Base-by-base conservation (phyloP, 2,329 filamentous ascomycete species). In the Monosporascus sp. region DNA sequence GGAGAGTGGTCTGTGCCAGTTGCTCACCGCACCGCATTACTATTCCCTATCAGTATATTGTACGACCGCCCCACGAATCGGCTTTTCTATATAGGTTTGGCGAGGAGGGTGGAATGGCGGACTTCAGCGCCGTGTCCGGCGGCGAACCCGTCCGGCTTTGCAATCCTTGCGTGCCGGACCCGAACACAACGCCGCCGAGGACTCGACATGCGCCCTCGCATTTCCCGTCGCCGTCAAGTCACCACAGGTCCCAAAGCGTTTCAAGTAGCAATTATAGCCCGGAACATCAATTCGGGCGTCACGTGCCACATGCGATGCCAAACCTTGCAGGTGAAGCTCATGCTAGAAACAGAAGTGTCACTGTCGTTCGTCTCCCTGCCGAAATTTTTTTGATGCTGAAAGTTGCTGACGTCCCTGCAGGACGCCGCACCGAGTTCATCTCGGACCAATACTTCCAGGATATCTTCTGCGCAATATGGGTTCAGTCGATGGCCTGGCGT, bases 11-110 rank as follows among this genome's bases (percentile, higher is more conserved):
- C 24, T 97, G 93, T 71, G 85, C 86, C 54, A 79, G 84, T 20
- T 97, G 93, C 73, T 97, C 93, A 3, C 93, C 93, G 3, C 93
- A 97, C 70, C 84, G 91, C 56, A 97, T 97, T 66, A 96, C 89
- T 3, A 97, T 97, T 58, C 93, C 93, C 1, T 83, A 92, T 59
- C 89, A 94, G 66, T 97, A 90, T 68, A 96, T 97, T 59, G 91
- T 97, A 26, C 87, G 87, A 48, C 88, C 89, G 3, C 87, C 88
- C 1, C 77, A 73, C 7, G 63, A 69, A 44, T 62, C 64, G 4
- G 58, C 58, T 5, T 57, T 63, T 37, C 57, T 61, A 11, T 68
- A 55, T 11, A 45, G 56, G 59, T 72, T 56, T 56, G 68, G 76
- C 56, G 64, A 71, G 51, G 65, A 78, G 57, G 61, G 71, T 46